A percentile compares a stretch with the other conserved stretches of the same genome.
Conservation (phyloP, 495 filamentous ascomycete species). For the Podospora didyma region DNA sequence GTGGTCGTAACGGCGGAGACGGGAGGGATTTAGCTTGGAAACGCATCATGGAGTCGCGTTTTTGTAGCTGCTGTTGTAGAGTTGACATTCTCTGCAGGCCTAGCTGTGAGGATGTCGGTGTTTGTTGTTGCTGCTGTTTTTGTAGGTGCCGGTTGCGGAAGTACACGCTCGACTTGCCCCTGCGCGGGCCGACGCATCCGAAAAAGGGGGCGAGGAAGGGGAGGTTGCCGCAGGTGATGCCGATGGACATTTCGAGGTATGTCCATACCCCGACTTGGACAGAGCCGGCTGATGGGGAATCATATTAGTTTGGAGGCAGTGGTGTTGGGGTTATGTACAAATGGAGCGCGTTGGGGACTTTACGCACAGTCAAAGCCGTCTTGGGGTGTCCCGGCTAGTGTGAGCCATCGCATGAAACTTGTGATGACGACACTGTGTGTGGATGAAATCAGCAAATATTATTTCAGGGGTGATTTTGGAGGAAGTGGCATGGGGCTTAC, state of each 20-base stretch:
- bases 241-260: conserved; percentile 17
- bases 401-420: conserved; percentile 11
- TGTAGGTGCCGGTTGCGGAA: not conserved
- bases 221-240: conserved; percentile 18
- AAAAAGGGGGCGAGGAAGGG: conserved; percentile 12
- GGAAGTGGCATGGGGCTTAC: not conserved
- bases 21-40: not conserved
- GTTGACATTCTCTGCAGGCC: too few relatives aligned
- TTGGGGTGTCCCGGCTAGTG: not conserved
- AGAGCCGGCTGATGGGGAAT: not conserved
- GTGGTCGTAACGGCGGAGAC: not conserved
- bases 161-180: not conserved
- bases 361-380: conserved; percentile 8
- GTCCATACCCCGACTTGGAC: conserved; percentile 16
- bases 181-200: conserved; percentile 9
- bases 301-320: too few relatives aligned
- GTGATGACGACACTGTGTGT: conserved; percentile 6
- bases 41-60: not conserved
- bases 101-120: not conserved
- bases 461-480: not conserved
- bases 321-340: too few relatives aligned
- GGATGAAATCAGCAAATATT: not conserved
- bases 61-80: too few relatives aligned
- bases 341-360: not conserved
- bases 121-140: not conserved